A percentile compares a stretch with the other conserved stretches of the same genome.
phyloP scores from a whole-genome alignment of 73 alveolate genomes.

The Symbiodinium pilosum region DNA sequence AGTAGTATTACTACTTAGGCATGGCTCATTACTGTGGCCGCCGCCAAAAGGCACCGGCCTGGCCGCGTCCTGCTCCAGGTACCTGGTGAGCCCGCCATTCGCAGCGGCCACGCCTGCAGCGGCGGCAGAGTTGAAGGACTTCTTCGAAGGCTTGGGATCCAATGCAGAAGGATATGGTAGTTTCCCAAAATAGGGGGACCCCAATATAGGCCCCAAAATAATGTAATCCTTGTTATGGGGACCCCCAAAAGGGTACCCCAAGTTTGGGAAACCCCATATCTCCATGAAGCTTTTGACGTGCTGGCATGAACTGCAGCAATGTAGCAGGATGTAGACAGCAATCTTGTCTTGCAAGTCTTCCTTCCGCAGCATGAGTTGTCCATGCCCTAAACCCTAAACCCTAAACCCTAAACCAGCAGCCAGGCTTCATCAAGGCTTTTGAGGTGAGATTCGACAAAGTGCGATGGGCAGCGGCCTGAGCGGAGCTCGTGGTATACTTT shows the following conservation, averaged over 20 bases:
- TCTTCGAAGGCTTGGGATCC: constrained; percentile 36
- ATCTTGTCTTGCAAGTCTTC: background rate
- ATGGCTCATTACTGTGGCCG: no score
- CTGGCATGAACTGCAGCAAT: no score
- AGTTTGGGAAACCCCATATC: background rate
- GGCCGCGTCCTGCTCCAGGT: constrained; percentile 25
- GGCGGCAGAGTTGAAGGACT: constrained; percentile 64
- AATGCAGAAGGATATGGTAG: no score
- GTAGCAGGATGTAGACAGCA: background rate
- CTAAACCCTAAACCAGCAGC: no score
- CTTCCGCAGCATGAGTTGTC: background rate
- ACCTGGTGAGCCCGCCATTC: constrained; percentile 74
- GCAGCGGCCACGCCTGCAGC: constrained; percentile 46
- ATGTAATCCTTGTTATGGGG: no score
- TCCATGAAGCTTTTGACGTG: no score
- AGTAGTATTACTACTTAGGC: background rate
- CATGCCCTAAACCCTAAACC: no score
- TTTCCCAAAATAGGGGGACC: no score
- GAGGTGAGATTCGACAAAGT: constrained; percentile 85
- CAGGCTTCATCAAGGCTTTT: constrained; percentile 89
- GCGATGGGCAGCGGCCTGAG: constrained; percentile 68
- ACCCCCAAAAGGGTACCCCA: no score
- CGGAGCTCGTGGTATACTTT: no score
- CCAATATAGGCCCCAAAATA: no score
- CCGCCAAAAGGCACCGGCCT: background rate